phyloP scores from a whole-genome alignment of 1,139 yeast genomes.

The Candida anutae region DNA sequence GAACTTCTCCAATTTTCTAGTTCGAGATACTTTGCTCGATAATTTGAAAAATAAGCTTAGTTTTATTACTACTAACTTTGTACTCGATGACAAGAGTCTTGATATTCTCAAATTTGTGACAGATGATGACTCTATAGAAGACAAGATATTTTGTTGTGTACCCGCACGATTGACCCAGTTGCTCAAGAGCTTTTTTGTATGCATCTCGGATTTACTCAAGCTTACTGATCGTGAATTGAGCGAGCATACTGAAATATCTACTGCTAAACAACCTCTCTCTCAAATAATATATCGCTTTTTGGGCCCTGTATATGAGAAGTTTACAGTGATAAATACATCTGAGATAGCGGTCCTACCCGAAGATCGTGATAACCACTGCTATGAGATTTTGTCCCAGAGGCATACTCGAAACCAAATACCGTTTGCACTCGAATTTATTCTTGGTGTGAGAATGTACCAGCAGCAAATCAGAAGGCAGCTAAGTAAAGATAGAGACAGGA shows the following conservation, averaged over 20 bases:
- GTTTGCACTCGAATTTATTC: conserved; percentile 5
- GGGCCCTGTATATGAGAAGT: conserved; percentile 6
- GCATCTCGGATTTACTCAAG: too few species aligned
- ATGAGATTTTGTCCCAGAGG: conserved; percentile 3
- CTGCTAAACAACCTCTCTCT: neutral
- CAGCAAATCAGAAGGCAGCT: conserved; percentile 2
- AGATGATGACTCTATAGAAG: conserved; percentile 5
- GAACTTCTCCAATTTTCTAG: conserved; percentile 7
- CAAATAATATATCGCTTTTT: conserved; percentile 4
- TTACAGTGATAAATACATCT: conserved; percentile 3
- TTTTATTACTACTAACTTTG: conserved; percentile 16
- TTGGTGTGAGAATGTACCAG: conserved; percentile 6
- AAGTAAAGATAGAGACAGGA: too few species aligned
- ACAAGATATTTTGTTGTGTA: conserved; percentile 12
- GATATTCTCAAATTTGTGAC: conserved; percentile 13
- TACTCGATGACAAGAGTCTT: conserved; percentile 10
- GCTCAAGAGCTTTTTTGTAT: conserved; percentile 7
- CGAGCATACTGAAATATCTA: neutral
- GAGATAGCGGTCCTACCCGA: conserved; percentile 3
- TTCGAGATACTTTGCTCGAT: conserved; percentile 7
- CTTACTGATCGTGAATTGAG: conserved; percentile 8
- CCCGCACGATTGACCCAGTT: conserved; percentile 11
- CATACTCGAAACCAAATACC: conserved; percentile 7
- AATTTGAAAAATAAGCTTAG: conserved; percentile 4
- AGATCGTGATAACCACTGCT: conserved; percentile 4